Evolutionary conservation across 140 eudicot species (phyloP).

Genomic region (Ambrosia hybrid): DNA sequence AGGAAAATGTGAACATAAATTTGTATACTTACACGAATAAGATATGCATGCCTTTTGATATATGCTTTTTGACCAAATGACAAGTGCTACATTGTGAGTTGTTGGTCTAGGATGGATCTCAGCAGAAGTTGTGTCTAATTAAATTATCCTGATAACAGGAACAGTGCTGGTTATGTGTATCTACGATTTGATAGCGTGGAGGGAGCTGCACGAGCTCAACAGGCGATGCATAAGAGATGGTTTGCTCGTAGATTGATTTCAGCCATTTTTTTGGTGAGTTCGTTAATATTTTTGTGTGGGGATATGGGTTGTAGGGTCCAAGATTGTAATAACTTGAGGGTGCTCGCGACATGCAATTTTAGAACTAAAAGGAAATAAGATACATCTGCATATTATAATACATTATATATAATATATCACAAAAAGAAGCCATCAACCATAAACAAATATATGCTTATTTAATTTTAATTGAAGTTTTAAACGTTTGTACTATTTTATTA

Average conservation of each 20-base stretch:
- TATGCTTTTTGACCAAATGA: background rate
- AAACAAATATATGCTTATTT: too few relatives aligned
- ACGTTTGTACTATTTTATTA: too few relatives aligned
- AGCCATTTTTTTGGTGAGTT: conserved; percentile 70
- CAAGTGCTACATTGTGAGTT: background rate
- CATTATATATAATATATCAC: too few relatives aligned
- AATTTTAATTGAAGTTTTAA: too few relatives aligned
- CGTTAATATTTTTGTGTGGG: background rate
- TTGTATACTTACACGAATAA: too few relatives aligned
- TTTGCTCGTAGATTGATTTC: conserved; percentile 82
- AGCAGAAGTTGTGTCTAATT: background rate
- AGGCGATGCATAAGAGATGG: conserved; percentile 90
- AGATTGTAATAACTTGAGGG: background rate
- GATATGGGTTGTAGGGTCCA: background rate
- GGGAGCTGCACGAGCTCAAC: conserved; percentile 79
- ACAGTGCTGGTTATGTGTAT: conserved; percentile 84
- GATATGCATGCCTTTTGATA: too few relatives aligned
- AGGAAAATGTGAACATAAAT: too few relatives aligned
- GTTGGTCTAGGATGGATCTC: background rate
- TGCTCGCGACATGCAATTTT: background rate
- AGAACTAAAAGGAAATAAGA: too few relatives aligned
- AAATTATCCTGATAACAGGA: conserved; percentile 35
- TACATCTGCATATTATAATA: too few relatives aligned
- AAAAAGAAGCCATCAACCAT: too few relatives aligned
- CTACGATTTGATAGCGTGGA: conserved; percentile 72